phyloP scores from a whole-genome alignment of 345 rosid species.

The Dipteronia sinensis region DNA sequence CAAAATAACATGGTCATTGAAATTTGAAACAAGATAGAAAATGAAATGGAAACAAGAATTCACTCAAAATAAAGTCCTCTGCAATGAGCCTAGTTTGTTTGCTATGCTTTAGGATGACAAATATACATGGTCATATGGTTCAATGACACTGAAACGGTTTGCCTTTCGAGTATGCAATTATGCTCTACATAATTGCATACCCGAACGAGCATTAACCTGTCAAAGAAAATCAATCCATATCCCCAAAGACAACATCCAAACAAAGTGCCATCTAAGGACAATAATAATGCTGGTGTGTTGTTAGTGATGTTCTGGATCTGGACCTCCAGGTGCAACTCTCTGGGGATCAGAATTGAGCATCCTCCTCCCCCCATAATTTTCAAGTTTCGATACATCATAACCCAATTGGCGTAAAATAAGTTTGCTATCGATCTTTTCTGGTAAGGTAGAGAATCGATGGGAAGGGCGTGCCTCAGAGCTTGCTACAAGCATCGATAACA shows the following conservation, averaged over 20 bases:
- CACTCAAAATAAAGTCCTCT: neutral
- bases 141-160: neutral
- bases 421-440: constrained; percentile 3
- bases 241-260: neutral
- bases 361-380: constrained; percentile 28
- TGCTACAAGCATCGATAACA: constrained; percentile 18
- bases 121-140: neutral
- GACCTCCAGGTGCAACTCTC: constrained; percentile 46
- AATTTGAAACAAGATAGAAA: neutral
- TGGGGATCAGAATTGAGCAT: constrained; percentile 17
- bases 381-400: constrained; percentile 15
- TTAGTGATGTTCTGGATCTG: constrained; percentile 48
- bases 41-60: neutral
- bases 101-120: neutral
- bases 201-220: neutral
- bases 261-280: neutral
- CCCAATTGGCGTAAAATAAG: constrained; percentile 24
- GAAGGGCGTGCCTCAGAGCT: constrained; percentile 20
- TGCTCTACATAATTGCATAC: neutral
- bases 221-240: neutral
- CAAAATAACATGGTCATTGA: too few relatives aligned
- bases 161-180: neutral
- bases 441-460: neutral
- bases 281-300: neutral
- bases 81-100: neutral